Conservation (phyloP, 2,329 filamentous ascomycete genomes). For the Tolypocladium endophyticum region DNA sequence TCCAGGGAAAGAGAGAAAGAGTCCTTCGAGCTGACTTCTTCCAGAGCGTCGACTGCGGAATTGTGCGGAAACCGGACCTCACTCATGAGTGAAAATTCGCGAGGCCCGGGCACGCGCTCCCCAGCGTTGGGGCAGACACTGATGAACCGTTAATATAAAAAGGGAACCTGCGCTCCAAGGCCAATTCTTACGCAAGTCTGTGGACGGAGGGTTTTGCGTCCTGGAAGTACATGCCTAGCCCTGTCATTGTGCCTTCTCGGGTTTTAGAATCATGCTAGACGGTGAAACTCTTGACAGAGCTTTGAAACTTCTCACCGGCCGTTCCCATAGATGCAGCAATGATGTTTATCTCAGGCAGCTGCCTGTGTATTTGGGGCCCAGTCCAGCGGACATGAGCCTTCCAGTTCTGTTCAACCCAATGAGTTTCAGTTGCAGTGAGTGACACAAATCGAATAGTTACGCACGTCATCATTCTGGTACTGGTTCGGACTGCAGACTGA, state of each 20-base stretch:
- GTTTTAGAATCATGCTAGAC: neutral
- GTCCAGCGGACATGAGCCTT: slow-evolving; percentile 47
- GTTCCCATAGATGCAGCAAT: slow-evolving; percentile 48
- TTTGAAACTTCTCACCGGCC: slow-evolving; percentile 7
- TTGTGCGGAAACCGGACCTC: slow-evolving; percentile 49
- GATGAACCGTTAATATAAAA: slow-evolving; percentile 3
- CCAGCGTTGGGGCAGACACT: slow-evolving; percentile 47
- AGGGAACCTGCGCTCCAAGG: neutral
- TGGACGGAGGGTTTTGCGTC: slow-evolving; percentile 36
- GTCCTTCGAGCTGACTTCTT: slow-evolving; percentile 43
- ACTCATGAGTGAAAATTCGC: slow-evolving; percentile 37
- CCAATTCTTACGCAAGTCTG: slow-evolving; percentile 17
- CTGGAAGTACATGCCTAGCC: slow-evolving; percentile 40
- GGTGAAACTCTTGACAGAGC: neutral
- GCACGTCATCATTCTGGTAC: slow-evolving; percentile 21
- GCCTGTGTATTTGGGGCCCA: slow-evolving; percentile 44
- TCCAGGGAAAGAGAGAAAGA: slow-evolving; percentile 43
- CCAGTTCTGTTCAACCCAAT: slow-evolving; percentile 30
- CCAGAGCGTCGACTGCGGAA: slow-evolving; percentile 39
- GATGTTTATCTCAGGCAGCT: slow-evolving; percentile 44
- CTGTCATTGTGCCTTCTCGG: slow-evolving; percentile 32
- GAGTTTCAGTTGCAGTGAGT: neutral
- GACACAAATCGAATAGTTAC: neutral
- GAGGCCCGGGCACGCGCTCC: slow-evolving; percentile 47
- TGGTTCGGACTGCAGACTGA: slow-evolving; percentile 20